Base-by-base conservation (phyloP, 768 basidiomycete species). In the Russula lepida region DNA sequence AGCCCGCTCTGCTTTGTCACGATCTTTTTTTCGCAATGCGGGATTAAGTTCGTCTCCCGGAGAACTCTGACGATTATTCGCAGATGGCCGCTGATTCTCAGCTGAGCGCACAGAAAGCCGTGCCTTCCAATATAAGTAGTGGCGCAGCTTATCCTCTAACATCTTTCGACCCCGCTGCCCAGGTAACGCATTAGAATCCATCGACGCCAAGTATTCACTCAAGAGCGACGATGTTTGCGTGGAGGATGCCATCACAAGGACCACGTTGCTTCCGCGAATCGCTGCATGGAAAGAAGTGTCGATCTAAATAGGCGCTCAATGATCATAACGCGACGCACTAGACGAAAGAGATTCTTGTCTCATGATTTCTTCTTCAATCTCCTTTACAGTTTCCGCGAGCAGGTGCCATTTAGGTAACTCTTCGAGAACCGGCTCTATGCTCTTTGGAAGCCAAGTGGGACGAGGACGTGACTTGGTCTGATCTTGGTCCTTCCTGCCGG, bases 401-500 rank as follows among this genome's bases (percentile, higher is more conserved):
- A 95, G 71, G 58, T 80, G 80, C 95, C 97, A 98, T 71, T 99
- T 99, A 0, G 95, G 95, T 47, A 90, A 80, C 69, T 98, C 97
- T 73, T 98, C 97, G 25, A 98, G 77, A 0, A 94, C 83, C 0
- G 92, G 90, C 48, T 92, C 84, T 71, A 95, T 84, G 1, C 84
- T 85, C 11, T 81, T 77, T 0, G 93, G 89, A 23, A 92, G 69
- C 86, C 92, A 90, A 25, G 71, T 69, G 4, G 80, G 78, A 35
- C 79, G 74, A 39, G 67, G 71, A 67, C 55, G 65, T 60, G 59
- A 39, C 58, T 67, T 56, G 19, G 52, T 21, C 50, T 13, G 46
- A 41, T n/a, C 39, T 19, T 32, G 28, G 62, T 71, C 58, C 33
- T 51, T 48, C 54, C 65, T 64, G 9, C 52, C 35, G 21, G n/a